Evolutionary conservation across 441 rosid genomes (phyloP).

Genomic region (Gossypium aridum): DNA sequence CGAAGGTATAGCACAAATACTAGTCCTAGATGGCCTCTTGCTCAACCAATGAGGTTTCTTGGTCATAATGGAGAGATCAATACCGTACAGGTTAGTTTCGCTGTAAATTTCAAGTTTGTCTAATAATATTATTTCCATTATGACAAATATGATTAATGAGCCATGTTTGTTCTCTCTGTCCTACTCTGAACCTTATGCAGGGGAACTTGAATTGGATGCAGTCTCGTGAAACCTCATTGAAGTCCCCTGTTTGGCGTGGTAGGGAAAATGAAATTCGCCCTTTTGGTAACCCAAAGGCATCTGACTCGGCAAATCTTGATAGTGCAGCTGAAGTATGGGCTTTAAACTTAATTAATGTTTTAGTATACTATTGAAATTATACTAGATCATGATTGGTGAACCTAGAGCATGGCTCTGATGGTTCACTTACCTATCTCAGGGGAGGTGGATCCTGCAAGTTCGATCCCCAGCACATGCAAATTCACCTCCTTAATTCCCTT

Average conservation of each 20-base stretch:
- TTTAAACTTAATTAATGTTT: constrained; percentile 9
- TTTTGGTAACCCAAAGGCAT: constrained; percentile 88
- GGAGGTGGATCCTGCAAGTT: background rate
- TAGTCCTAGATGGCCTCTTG: constrained; percentile 99
- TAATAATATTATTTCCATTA: constrained; percentile 1
- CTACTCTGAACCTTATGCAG: constrained; percentile 33
- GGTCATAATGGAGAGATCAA: constrained; percentile 99
- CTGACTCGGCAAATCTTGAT: constrained; percentile 98
- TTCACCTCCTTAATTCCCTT: background rate
- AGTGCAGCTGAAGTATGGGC: constrained; percentile 90
- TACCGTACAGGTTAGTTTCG: constrained; percentile 72
- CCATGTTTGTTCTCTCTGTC: constrained; percentile 13
- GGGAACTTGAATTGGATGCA: constrained; percentile 99
- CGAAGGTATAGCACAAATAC: constrained; percentile 97
- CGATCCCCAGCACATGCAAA: background rate
- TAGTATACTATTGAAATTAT: constrained; percentile 1
- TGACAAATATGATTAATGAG: constrained; percentile 10
- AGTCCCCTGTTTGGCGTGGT: constrained; percentile 92
- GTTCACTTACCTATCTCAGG: background rate
- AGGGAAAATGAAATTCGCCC: constrained; percentile 98
- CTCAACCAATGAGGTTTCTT: constrained; percentile 99
- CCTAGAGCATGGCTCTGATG: background rate
- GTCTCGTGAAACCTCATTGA: constrained; percentile 91
- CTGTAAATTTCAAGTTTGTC: constrained; percentile 11
- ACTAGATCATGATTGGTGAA: background rate